Evolutionary conservation across 441 rosid genomes (phyloP), one percentile per base, ranked within the genome.

Genomic region (Iberis amara): DNA sequence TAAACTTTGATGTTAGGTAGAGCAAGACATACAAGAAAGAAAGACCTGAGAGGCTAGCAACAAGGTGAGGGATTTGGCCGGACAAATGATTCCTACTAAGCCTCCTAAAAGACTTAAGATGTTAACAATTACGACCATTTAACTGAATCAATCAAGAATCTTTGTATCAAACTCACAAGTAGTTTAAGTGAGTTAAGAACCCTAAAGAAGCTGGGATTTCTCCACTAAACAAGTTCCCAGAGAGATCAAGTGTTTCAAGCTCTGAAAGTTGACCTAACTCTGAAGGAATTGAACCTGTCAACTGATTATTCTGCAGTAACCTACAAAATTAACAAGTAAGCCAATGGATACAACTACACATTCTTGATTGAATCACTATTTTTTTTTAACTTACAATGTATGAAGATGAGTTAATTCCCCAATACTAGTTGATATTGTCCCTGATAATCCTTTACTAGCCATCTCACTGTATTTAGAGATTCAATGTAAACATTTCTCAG

Each of bases 31-130:
- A 85, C 95, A 91, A 71, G 87, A 83, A 91, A 18, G 79, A 76
- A 68, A 91, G 94, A 73, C 82, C 86, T 43, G 92, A 72, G 55
- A 91, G 95, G 75, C 75, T 75, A 58, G 98, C 96, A 10, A 91
- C 79, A 4, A 55, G 73, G 18, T 66, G 47, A 42, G 96, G 96
- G 58, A 91, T 82, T 65, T 66, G 76, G 40, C 96, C 98, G 1
- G 84, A 74, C 75, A 91, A 74, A 45, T 69, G 83, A 78, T 91
- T 91, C 46, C 69, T 66, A 33, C 77, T 80, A 42, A 91, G 84
- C 72, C 85, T 64, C 90, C 98, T 87, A 79, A 38, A 77, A 71
- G 52, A 52, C 66, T 66, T 49, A 32, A 69, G 40, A 57, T 45
- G 39, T 33, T 12, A 48, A 14, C 30, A 9, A 14, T 4, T 11